These are phyloP conservation scores for Wilcoxina mikolae DNA, from an alignment of 495 filamentous ascomycete genomes.

Conservation along the genomic window DNA sequence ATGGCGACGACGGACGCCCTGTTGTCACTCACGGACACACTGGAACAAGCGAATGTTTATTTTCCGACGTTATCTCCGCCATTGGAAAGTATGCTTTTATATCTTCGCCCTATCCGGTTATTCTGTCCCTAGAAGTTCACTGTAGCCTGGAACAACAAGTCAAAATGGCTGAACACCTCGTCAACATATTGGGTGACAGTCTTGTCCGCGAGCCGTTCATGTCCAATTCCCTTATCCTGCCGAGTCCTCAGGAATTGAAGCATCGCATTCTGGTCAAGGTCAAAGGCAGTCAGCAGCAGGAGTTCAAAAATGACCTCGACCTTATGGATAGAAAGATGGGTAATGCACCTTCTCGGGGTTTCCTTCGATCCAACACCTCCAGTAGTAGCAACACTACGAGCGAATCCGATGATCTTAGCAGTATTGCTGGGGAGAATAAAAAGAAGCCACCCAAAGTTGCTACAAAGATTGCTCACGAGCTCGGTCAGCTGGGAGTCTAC, in stretches of 20 bases:
- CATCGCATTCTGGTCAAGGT: constrained; percentile 84
- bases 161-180: constrained; percentile 83
- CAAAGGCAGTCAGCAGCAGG: constrained; percentile 37
- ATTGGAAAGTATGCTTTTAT: constrained; percentile 88
- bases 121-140: constrained; percentile 90
- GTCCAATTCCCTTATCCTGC: constrained; percentile 49
- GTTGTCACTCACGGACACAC: constrained; percentile 84
- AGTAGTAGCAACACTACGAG: constrained; percentile 42
- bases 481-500: constrained; percentile 82
- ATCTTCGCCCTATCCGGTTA: constrained; percentile 66
- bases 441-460: constrained; percentile 72
- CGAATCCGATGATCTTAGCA: constrained; percentile 39
- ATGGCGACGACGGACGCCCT: constrained; percentile 71
- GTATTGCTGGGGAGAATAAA: constrained; percentile 39
- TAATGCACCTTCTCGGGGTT: not conserved
- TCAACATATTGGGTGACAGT: constrained; percentile 58
- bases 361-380: not conserved
- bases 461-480: constrained; percentile 69
- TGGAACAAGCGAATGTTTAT: constrained; percentile 69
- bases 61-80: constrained; percentile 76
- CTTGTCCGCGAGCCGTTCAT: constrained; percentile 62
- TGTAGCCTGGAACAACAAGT: constrained; percentile 71
- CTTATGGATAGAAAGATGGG: constrained; percentile 10
- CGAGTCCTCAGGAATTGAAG: constrained; percentile 72
- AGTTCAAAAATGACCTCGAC: constrained; percentile 16